These are phyloP conservation scores for Lichenothelia convexa DNA, from an alignment of 495 filamentous ascomycete species.

Conservation along the genomic window DNA sequence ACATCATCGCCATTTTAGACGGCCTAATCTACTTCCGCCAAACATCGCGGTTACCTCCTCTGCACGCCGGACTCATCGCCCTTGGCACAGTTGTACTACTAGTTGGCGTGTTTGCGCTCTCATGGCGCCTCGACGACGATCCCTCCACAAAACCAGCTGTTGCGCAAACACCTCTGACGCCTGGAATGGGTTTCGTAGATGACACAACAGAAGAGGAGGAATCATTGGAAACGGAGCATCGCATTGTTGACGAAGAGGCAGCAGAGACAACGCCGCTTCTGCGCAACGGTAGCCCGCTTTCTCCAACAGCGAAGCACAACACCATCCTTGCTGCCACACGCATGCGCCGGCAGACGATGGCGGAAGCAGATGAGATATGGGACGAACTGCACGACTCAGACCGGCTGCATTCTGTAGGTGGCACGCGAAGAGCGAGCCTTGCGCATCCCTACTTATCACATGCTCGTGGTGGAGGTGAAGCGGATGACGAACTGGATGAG, in stretches of 20 bases:
- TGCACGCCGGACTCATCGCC: conserved; percentile 69
- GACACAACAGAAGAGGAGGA: conserved; percentile 9
- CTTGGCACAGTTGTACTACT: conserved; percentile 77
- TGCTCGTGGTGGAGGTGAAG: background rate
- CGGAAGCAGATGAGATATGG: conserved; percentile 18
- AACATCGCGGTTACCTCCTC: conserved; percentile 50
- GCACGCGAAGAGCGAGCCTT: background rate
- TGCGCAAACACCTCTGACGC: conserved; percentile 42
- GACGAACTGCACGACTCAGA: conserved; percentile 19
- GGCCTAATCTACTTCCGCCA: conserved; percentile 95
- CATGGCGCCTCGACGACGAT: conserved; percentile 66
- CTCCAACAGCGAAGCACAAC: conserved; percentile 7
- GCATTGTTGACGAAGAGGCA: conserved; percentile 4
- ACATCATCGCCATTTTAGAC: conserved; percentile 95
- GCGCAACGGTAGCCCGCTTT: too few relatives aligned
- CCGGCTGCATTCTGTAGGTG: background rate
- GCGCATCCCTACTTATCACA: conserved; percentile 1
- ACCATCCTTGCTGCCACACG: conserved; percentile 10
- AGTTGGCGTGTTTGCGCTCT: conserved; percentile 73
- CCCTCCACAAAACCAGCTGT: conserved; percentile 15
- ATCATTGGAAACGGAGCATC: conserved; percentile 28
- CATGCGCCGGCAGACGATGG: conserved; percentile 8
- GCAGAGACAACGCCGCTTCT: background rate
- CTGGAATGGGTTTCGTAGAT: conserved; percentile 51
- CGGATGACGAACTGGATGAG: background rate